Base-by-base conservation (phyloP, 2,329 filamentous ascomycete species). In the Daldinia eschscholtzii region DNA sequence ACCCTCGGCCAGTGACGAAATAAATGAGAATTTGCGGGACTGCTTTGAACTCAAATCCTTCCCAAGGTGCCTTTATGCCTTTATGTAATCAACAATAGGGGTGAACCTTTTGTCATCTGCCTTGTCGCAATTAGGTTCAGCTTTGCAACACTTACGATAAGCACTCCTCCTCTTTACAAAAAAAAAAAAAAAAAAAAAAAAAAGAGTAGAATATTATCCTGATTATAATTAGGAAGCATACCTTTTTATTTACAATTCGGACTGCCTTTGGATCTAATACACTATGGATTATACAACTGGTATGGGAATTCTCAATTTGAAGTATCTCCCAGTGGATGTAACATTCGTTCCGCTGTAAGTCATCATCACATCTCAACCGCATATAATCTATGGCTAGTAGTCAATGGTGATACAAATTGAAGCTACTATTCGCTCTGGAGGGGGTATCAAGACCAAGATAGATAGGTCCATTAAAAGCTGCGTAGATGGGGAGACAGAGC, bases 1-100 rank as follows among this genome's bases (percentile, higher is more conserved):
- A 46, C 37, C 18, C 23, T 2, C 57, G 13, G 56, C 57, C 35
- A 41, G 66, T 69, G 67, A 70, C 67, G 67, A 67, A 70, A 67
- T 70, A 41, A 15, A 39, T 46, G 20, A 23, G 20, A 37, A 52
- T 48, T 64, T 60, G 33, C 18, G 33, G 44, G 37, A 18, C 13
- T 39, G 53, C 58, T 39, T 44, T 37, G 37, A 63, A 63, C 28
- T 56, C 18, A 12, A 44, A 50, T 20, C 5, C 28, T 52, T 35
- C 28, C 39, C 26, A 10, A 35, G 33, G 7, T 39, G 3, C 6
- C 13, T 28, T 44, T 41, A 28, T 39, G 3, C 6, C 13, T 28
- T 44, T 41, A 28, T 39, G 37, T 42, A 57, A 18, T 18, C 10
- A 39, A 46, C 5, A 65, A 60, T 57, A 39, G 42, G 61, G 61